Conservation (phyloP, 2,329 filamentous ascomycete genomes). For the Aureobasidium sp. region DNA sequence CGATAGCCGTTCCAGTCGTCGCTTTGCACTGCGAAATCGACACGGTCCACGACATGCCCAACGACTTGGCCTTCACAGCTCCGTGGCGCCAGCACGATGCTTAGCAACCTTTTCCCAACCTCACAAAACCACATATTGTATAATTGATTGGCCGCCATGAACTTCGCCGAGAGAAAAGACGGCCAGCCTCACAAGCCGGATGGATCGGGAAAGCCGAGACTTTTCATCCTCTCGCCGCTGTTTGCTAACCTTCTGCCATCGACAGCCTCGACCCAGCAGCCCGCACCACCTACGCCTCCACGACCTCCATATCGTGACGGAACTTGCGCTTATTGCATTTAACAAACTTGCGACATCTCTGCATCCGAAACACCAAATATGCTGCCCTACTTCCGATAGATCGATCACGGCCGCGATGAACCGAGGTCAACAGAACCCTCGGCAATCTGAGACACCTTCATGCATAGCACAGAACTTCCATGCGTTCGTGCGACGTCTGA, state of each 20-base stretch:
- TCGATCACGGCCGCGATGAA: neutral
- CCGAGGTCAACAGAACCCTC: neutral
- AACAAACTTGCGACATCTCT: too few relatives aligned
- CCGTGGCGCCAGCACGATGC: neutral
- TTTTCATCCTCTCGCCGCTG: neutral
- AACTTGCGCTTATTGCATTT: too few relatives aligned
- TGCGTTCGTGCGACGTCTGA: neutral
- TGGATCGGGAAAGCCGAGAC: neutral
- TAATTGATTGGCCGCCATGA: neutral
- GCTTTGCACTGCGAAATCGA: neutral
- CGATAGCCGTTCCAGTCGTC: neutral
- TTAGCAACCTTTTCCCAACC: neutral
- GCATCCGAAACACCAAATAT: neutral
- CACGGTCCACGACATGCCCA: neutral
- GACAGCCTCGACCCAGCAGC: too few relatives aligned
- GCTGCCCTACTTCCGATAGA: neutral
- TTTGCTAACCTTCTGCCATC: too few relatives aligned
- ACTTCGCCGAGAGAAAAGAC: neutral
- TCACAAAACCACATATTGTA: neutral
- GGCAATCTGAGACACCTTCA: neutral
- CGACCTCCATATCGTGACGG: too few relatives aligned
- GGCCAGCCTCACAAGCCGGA: neutral
- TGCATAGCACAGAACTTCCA: neutral
- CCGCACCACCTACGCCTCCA: too few relatives aligned
- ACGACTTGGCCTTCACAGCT: neutral